These are phyloP conservation scores for Penicillium macrosclerotiorum DNA, from an alignment of 495 filamentous ascomycete genomes.

Conservation along the genomic window DNA sequence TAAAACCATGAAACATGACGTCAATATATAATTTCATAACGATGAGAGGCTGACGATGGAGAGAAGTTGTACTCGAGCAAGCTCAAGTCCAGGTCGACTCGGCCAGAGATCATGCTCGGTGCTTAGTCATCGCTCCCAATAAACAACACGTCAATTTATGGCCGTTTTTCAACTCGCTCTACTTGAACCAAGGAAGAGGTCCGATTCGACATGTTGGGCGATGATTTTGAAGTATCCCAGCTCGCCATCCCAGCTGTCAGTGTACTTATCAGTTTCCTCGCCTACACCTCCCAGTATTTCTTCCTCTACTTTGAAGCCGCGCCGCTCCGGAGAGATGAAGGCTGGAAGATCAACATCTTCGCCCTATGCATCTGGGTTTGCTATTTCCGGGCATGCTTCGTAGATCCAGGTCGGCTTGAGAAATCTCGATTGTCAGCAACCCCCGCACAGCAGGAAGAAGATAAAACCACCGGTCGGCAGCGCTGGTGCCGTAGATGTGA, in stretches of 20 bases:
- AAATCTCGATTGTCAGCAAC: constrained; percentile 24
- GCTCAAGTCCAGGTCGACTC: too few relatives aligned
- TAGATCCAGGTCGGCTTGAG: constrained; percentile 69
- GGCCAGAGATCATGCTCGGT: too few relatives aligned
- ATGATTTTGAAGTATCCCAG: constrained; percentile 28
- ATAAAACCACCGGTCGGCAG: constrained; percentile 28
- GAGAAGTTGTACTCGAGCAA: too few relatives aligned
- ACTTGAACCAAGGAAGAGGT: neutral
- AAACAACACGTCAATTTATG: constrained; percentile 21
- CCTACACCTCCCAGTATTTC: constrained; percentile 80
- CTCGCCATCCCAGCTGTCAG: constrained; percentile 68
- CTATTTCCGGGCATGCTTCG: constrained; percentile 73
- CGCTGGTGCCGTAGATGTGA: constrained; percentile 88
- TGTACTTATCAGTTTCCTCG: constrained; percentile 69
- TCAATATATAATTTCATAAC: too few relatives aligned
- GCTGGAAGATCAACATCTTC: constrained; percentile 70
- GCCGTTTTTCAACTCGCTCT: constrained; percentile 3
- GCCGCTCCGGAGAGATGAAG: constrained; percentile 59
- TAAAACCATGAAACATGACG: too few relatives aligned
- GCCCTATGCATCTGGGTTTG: constrained; percentile 73
- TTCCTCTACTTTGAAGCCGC: constrained; percentile 72
- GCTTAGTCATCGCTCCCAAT: constrained; percentile 21
- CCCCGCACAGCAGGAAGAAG: constrained; percentile 22
- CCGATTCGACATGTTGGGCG: constrained; percentile 17
- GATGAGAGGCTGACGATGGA: too few relatives aligned